Evolutionary conservation across 805 yeast genomes (phyloP).

Genomic region (Barnettozyma siamensis): DNA sequence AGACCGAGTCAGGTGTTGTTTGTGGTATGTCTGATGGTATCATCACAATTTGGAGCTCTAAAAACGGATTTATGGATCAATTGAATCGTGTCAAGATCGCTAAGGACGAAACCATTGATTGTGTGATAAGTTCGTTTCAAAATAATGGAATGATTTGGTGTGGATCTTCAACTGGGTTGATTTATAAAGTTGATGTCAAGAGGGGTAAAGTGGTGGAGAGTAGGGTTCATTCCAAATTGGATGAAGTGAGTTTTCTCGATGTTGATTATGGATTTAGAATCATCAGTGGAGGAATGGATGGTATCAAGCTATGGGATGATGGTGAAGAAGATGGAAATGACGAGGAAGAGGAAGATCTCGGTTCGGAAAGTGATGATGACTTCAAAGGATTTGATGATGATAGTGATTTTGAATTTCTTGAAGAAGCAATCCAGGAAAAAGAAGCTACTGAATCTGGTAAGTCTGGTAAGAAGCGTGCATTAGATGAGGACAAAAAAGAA

Average conservation of each 20-base stretch:
- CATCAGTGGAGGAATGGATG: conserved; percentile 79
- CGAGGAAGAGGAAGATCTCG: conserved; percentile 10
- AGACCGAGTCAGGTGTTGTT: conserved; percentile 50
- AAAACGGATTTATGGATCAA: conserved; percentile 71
- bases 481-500: conserved; percentile 5
- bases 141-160: conserved; percentile 59
- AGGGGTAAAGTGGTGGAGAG: conserved; percentile 59
- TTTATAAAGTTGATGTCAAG: conserved; percentile 61
- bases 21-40: conserved; percentile 93
- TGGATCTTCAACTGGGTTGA: conserved; percentile 72
- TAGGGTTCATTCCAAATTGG: conserved; percentile 59
- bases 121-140: conserved; percentile 39
- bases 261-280: conserved; percentile 76
- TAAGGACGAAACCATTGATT: conserved; percentile 68
- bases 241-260: conserved; percentile 74
- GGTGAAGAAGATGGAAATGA: conserved; percentile 19
- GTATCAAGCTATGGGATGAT: conserved; percentile 68
- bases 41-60: conserved; percentile 76
- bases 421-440: conserved; percentile 16
- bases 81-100: conserved; percentile 66
- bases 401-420: conserved; percentile 22
- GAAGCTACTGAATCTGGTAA: conserved; percentile 11
- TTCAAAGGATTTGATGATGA: conserved; percentile 7
- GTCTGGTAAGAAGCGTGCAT: conserved; percentile 8
- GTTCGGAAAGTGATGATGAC: conserved; percentile 3